A percentile compares a stretch with the other conserved stretches of the same genome.
These are phyloP conservation scores for Komagataella phaffii DNA, from an alignment of 805 yeast genomes.

Conservation along the genomic window DNA sequence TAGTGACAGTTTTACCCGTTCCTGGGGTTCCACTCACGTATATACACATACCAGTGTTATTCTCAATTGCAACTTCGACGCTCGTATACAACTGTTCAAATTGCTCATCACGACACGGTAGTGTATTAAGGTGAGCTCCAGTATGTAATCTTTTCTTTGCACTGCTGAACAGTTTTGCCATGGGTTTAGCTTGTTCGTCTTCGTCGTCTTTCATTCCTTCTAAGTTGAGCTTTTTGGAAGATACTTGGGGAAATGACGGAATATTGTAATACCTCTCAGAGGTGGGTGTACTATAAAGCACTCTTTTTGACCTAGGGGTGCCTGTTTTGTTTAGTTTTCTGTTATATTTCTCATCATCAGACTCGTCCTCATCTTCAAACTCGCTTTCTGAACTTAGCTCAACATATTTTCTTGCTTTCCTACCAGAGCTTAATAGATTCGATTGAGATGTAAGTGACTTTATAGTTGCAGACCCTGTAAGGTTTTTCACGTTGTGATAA, in stretches of 20 bases:
- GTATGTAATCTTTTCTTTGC: conserved; percentile 27
- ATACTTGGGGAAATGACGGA: neutral
- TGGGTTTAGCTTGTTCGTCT: conserved; percentile 5
- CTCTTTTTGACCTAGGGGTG: neutral
- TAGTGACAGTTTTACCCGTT: conserved; percentile 91
- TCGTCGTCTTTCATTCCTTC: conserved; percentile 7
- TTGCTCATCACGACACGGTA: conserved; percentile 84
- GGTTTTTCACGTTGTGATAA: conserved; percentile 15
- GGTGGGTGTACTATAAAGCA: neutral
- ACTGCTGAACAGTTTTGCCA: conserved; percentile 15
- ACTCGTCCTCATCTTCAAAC: neutral
- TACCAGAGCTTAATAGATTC: neutral
- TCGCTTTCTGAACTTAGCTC: neutral
- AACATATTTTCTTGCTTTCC: neutral
- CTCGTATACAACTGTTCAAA: conserved; percentile 56
- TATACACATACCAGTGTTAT: conserved; percentile 67
- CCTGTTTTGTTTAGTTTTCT: neutral
- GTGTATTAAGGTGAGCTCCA: conserved; percentile 25
- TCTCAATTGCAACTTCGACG: conserved; percentile 57
- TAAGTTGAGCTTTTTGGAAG: neutral
- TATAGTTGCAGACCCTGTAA: conserved; percentile 15
- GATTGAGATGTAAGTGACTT: conserved; percentile 4
- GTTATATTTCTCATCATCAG: neutral
- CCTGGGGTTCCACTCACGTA: conserved; percentile 98
- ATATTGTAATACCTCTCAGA: neutral